Evolutionary conservation across 2,329 filamentous ascomycete species (phyloP).

Genomic region (Arthrobotrys conoides): DNA sequence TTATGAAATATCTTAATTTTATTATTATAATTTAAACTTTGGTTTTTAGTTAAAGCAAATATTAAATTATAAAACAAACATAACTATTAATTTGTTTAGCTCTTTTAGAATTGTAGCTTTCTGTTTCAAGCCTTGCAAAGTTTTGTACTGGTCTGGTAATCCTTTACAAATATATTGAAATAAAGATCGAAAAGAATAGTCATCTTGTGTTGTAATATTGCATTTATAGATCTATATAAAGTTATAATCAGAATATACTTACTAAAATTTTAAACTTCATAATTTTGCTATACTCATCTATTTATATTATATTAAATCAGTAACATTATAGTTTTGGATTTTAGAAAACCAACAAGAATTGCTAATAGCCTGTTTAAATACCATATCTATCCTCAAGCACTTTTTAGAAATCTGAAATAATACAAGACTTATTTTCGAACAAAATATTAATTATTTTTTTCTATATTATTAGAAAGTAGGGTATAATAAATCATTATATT

Average conservation of each 20-base stretch:
- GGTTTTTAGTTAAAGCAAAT: too few species aligned
- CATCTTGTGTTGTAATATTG: background rate
- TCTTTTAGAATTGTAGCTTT: too few species aligned
- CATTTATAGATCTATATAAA: background rate
- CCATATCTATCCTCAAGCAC: background rate
- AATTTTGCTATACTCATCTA: background rate
- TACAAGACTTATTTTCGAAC: background rate
- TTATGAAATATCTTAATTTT: too few species aligned
- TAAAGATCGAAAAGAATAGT: background rate
- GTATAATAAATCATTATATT: background rate
- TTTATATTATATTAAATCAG: background rate
- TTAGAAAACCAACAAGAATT: background rate
- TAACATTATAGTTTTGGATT: background rate
- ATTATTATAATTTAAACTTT: too few species aligned
- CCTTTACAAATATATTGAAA: background rate
- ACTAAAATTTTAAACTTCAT: background rate
- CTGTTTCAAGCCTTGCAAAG: background rate
- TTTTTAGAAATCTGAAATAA: background rate
- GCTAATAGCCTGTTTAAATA: background rate
- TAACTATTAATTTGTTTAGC: too few species aligned
- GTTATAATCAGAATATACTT: too few species aligned
- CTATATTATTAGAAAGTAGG: conserved; percentile 3
- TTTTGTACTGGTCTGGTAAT: background rate
- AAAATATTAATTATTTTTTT: background rate
- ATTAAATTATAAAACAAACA: too few species aligned